A percentile compares a stretch with the other conserved stretches of the same genome.
These are phyloP conservation scores for Tubosaeta sp. DNA, from an alignment of 768 basidiomycete species.

Conservation along the genomic window DNA sequence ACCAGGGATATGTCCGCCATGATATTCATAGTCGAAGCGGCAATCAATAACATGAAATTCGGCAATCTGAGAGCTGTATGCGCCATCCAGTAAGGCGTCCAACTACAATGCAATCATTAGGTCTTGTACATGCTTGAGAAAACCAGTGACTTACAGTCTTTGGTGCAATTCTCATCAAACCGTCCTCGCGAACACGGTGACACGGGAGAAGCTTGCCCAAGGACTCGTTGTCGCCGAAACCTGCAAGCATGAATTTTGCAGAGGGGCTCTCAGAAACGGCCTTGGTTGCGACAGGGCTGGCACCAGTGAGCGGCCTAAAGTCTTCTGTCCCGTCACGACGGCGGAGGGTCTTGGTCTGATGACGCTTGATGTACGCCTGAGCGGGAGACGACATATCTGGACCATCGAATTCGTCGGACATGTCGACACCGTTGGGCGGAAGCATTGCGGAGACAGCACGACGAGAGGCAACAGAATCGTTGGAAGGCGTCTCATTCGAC, in stretches of 20 bases:
- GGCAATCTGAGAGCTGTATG: constrained; percentile 58
- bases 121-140: neutral
- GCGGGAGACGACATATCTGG: constrained; percentile 77
- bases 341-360: constrained; percentile 72
- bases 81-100: constrained; percentile 72
- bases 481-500: constrained; percentile 27
- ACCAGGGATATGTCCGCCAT: constrained; percentile 88
- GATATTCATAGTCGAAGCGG: constrained; percentile 95
- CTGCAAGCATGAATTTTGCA: constrained; percentile 51
- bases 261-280: constrained; percentile 54
- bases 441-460: constrained; percentile 77
- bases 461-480: constrained; percentile 47
- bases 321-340: constrained; percentile 81
- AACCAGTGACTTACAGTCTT: constrained; percentile 58
- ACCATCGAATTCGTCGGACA: constrained; percentile 52
- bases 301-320: constrained; percentile 70
- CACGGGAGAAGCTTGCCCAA: constrained; percentile 93
- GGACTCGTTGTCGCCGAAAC: constrained; percentile 91
- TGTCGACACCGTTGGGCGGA: constrained; percentile 37
- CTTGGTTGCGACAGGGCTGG: constrained; percentile 44
- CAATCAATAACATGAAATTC: constrained; percentile 88
- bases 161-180: constrained; percentile 82
- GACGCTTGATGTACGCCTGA: constrained; percentile 73
- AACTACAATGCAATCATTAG: constrained; percentile 45
- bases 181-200: constrained; percentile 90